Conservation (phyloP, 2,329 filamentous ascomycete genomes). For the Byssoonygena ceratinophila region DNA sequence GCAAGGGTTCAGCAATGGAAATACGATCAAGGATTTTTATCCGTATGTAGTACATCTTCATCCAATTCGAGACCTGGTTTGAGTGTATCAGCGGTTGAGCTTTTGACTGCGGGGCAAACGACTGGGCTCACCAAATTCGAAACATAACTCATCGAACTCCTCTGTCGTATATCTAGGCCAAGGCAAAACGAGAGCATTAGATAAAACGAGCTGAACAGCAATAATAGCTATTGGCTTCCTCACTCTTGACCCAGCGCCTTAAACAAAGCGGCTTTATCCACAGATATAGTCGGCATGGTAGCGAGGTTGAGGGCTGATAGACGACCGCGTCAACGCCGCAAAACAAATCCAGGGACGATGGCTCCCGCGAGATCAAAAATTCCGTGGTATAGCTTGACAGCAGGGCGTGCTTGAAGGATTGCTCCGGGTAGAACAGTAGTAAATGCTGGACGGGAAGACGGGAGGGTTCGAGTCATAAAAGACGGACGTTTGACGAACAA, state of each 20-base stretch:
- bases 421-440: neutral
- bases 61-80: constrained; percentile 71
- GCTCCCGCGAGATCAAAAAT: neutral
- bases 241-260: constrained; percentile 83
- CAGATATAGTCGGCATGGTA: constrained; percentile 88
- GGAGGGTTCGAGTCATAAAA: constrained; percentile 7
- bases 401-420: neutral
- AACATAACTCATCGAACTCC: constrained; percentile 94
- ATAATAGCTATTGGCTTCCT: constrained; percentile 27
- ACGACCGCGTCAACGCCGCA: neutral
- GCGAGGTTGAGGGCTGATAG: constrained; percentile 16
- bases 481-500: neutral
- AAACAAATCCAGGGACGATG: neutral
- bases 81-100: constrained; percentile 24
- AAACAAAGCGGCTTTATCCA: constrained; percentile 93
- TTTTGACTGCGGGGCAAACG: constrained; percentile 13
- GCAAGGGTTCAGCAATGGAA: constrained; percentile 19
- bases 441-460: neutral
- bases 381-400: neutral
- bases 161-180: constrained; percentile 73
- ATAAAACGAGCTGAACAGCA: neutral
- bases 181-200: constrained; percentile 3
- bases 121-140: constrained; percentile 66
- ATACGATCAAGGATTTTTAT: constrained; percentile 7
- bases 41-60: constrained; percentile 54